Conservation (phyloP, 768 basidiomycete genomes). For the Mycena crocata region DNA sequence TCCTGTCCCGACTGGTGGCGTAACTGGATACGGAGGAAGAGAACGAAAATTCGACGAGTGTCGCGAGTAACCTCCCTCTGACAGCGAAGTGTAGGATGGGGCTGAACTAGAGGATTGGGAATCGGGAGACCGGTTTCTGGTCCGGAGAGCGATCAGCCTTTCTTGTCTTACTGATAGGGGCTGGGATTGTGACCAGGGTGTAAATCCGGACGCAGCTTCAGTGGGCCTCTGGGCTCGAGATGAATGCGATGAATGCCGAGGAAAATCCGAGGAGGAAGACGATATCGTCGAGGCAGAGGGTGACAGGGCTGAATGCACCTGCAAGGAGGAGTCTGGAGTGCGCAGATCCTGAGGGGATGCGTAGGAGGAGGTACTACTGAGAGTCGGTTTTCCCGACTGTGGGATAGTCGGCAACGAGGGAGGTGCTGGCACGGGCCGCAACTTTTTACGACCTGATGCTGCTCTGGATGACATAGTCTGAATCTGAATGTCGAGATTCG, state of each 20-base stretch:
- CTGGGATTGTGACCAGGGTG: slow-evolving; percentile 7
- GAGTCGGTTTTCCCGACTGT: neutral
- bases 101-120: slow-evolving; percentile 4
- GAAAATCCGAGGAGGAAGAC: neutral
- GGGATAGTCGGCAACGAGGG: slow-evolving; percentile 1
- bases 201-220: neutral
- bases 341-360: neutral
- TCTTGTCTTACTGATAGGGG: slow-evolving; percentile 5
- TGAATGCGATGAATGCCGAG: slow-evolving; percentile 2
- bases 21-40: slow-evolving; percentile 27
- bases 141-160: slow-evolving; percentile 1
- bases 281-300: neutral
- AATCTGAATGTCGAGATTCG: slow-evolving; percentile 8
- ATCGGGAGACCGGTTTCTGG: slow-evolving; percentile 3
- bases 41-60: slow-evolving; percentile 10
- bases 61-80: slow-evolving; percentile 6
- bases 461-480: slow-evolving; percentile 30
- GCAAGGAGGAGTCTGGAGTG: neutral
- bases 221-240: neutral
- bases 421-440: slow-evolving; percentile 11
- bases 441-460: slow-evolving; percentile 30
- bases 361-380: neutral
- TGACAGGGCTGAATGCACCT: neutral
- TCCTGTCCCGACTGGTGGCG: slow-evolving; percentile 17
- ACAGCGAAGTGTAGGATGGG: slow-evolving; percentile 19